phyloP scores from a whole-genome alignment of 129 eudicot genomes.

The Mikania micrantha region DNA sequence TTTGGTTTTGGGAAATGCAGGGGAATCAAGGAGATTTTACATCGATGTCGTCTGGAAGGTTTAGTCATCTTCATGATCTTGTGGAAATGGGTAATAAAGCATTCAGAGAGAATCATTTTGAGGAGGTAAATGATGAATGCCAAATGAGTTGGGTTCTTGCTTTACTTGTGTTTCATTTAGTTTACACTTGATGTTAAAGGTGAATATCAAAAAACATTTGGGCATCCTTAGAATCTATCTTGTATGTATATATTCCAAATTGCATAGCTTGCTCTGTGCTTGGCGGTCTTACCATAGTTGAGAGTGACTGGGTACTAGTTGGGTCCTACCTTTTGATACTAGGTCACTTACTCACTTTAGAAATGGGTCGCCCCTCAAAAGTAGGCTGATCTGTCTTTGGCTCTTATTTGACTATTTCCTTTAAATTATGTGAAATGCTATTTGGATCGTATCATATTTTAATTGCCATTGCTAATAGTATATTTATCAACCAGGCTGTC shows the following conservation, averaged over 20 bases:
- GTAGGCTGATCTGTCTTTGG: not conserved
- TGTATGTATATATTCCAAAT: not conserved
- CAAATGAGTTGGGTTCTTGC: not conserved
- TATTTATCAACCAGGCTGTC: conserved; percentile 54
- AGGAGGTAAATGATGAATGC: conserved; percentile 51
- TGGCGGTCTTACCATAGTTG: not conserved
- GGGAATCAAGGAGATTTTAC: conserved; percentile 47
- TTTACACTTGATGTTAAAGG: not conserved
- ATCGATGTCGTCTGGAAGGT: conserved; percentile 56
- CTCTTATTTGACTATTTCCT: too few relatives aligned
- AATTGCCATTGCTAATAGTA: not conserved
- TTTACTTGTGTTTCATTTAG: not conserved
- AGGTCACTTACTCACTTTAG: not conserved
- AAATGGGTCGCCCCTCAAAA: not conserved
- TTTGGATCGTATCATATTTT: not conserved
- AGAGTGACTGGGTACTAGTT: not conserved
- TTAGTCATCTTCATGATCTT: conserved; percentile 59
- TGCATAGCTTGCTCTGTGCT: not conserved
- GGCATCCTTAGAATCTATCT: not conserved
- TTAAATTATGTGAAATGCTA: not conserved
- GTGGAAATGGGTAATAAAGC: conserved; percentile 79
- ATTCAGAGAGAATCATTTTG: conserved; percentile 54
- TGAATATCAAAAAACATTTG: not conserved
- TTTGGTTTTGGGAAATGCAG: conserved; percentile 33
- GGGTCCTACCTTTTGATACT: not conserved